These are phyloP conservation scores for Chytriomyces sp. DNA, from an alignment of 192 early-diverging fungal species.

Conservation along the genomic window DNA sequence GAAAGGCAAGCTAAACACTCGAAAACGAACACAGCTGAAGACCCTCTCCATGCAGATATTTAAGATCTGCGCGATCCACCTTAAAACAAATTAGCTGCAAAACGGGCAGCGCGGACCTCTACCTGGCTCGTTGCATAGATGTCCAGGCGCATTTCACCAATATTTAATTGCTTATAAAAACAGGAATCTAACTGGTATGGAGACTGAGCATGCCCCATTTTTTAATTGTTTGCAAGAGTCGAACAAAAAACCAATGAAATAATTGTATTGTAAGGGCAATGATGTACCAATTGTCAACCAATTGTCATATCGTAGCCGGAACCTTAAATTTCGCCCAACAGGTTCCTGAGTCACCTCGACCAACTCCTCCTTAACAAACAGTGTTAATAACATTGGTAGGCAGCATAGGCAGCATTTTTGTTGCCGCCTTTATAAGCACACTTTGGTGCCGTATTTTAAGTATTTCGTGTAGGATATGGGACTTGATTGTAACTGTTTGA, in stretches of 20 bases:
- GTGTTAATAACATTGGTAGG: constrained; percentile 79
- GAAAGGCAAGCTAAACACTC: too few relatives aligned
- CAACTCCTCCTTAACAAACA: constrained; percentile 87
- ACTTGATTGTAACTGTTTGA: constrained; percentile 26
- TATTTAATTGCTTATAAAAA: too few relatives aligned
- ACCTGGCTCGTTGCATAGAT: too few relatives aligned
- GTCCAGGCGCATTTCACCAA: too few relatives aligned
- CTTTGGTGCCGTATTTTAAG: constrained; percentile 27
- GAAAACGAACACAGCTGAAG: too few relatives aligned
- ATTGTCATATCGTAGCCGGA: constrained; percentile 90
- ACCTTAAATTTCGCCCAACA: constrained; percentile 57
- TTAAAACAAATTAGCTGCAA: too few relatives aligned
- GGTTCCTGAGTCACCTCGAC: constrained; percentile 62
- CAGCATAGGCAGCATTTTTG: constrained; percentile 39
- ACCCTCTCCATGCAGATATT: too few relatives aligned
- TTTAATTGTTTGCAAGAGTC: background rate
- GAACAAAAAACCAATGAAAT: background rate
- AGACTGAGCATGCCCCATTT: background rate
- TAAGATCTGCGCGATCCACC: too few relatives aligned
- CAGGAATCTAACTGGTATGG: background rate
- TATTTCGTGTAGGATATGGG: background rate
- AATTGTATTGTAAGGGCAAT: constrained; percentile 61
- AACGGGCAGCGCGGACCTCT: too few relatives aligned
- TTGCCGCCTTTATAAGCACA: constrained; percentile 39
- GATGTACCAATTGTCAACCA: constrained; percentile 96